These are phyloP conservation scores for Parsonsia alboflavescens DNA, from an alignment of 257 asterid genomes.

Conservation along the genomic window DNA sequence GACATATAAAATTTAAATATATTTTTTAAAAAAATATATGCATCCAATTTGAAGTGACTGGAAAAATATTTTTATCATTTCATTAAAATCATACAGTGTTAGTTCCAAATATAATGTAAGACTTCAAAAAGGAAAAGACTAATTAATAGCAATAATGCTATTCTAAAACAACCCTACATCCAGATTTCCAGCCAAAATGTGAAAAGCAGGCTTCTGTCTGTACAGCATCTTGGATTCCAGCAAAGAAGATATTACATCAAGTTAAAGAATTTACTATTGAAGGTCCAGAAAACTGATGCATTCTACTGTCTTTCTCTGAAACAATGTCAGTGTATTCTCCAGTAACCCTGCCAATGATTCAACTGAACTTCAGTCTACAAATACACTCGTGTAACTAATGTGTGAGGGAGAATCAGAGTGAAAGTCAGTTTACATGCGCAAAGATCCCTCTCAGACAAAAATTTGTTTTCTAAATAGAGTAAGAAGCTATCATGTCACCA, in stretches of 20 bases:
- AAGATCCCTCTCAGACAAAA: background rate
- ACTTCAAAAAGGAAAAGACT: too few relatives aligned
- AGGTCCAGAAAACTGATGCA: background rate
- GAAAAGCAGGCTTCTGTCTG: background rate
- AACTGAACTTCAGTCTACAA: background rate
- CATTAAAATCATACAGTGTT: too few relatives aligned
- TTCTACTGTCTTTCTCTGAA: background rate
- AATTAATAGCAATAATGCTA: too few relatives aligned
- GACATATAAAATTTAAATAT: too few relatives aligned
- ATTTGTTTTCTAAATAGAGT: background rate
- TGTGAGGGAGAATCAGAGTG: background rate
- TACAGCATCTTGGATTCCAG: background rate
- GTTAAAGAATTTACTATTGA: background rate
- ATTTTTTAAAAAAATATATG: too few relatives aligned
- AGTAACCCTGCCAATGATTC: constrained; percentile 44
- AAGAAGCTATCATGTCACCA: background rate
- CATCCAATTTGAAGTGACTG: too few relatives aligned
- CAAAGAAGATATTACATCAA: background rate
- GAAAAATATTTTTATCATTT: too few relatives aligned
- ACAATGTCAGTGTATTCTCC: constrained; percentile 68
- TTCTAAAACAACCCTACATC: too few relatives aligned
- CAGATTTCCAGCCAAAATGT: background rate
- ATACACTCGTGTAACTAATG: background rate
- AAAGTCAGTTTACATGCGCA: background rate
- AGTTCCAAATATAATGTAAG: too few relatives aligned